Evolutionary conservation across 2,329 filamentous ascomycete genomes (phyloP).

Genomic region (Colletotrichum horii): DNA sequence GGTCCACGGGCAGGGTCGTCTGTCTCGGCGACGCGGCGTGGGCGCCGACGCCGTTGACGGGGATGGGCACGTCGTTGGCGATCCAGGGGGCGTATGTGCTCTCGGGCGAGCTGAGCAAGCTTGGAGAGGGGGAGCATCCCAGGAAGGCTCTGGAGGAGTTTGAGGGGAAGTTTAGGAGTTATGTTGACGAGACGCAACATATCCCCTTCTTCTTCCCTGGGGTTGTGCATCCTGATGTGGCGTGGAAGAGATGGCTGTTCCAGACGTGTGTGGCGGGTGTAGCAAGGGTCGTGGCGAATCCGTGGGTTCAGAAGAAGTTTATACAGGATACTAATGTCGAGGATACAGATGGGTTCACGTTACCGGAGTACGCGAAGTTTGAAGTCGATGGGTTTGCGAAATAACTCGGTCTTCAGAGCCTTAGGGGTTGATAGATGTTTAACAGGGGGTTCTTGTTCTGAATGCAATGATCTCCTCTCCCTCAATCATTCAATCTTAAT

Average conservation of each 20-base stretch:
- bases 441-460: neutral
- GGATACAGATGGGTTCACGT: neutral
- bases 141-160: conserved; percentile 13
- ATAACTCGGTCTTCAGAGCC: neutral
- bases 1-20: conserved; percentile 42
- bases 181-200: conserved; percentile 11
- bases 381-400: neutral
- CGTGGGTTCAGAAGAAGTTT: neutral
- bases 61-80: conserved; percentile 48
- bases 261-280: conserved; percentile 3
- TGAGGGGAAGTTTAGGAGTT: conserved; percentile 10
- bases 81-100: conserved; percentile 56
- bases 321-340: neutral
- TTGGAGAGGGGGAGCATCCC: neutral
- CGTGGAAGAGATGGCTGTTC: conserved; percentile 1
- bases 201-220: conserved; percentile 3
- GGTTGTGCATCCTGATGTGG: conserved; percentile 1
- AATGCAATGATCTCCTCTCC: neutral
- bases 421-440: neutral
- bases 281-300: neutral
- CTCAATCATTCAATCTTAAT: neutral
- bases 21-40: conserved; percentile 55
- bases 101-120: conserved; percentile 47
- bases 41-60: conserved; percentile 47
- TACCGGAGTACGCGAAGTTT: neutral